These are phyloP conservation scores for Croton laevigatus DNA, from an alignment of 441 rosid genomes.

Conservation along the genomic window DNA sequence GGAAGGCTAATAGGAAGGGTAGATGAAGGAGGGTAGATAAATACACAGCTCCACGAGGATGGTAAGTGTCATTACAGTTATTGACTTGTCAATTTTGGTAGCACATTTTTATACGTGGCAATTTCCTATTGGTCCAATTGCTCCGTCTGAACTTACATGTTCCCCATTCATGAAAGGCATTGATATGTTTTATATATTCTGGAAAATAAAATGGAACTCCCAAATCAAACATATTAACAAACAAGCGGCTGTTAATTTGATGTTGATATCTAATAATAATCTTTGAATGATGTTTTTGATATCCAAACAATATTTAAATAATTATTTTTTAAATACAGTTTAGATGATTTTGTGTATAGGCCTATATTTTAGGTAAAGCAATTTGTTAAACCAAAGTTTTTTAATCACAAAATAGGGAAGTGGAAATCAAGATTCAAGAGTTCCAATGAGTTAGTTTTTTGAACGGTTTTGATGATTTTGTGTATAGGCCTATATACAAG, in stretches of 20 bases:
- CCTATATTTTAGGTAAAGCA: too few relatives aligned
- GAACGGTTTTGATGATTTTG: too few relatives aligned
- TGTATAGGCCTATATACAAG: too few relatives aligned
- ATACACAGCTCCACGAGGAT: constrained; percentile 23
- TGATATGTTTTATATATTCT: neutral
- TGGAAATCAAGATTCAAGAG: too few relatives aligned
- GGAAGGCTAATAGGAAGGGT: constrained; percentile 10
- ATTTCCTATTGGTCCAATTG: neutral
- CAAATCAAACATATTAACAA: neutral
- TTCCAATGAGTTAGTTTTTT: too few relatives aligned
- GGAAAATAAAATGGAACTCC: neutral
- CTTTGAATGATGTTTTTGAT: neutral
- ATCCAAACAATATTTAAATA: neutral
- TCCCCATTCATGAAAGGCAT: neutral
- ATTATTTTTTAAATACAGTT: too few relatives aligned
- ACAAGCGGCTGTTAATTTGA: neutral
- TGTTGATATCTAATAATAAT: neutral
- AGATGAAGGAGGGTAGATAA: constrained; percentile 31
- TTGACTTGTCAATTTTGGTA: neutral
- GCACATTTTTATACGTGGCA: neutral
- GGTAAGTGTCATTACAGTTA: constrained; percentile 15
- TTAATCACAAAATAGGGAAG: too few relatives aligned
- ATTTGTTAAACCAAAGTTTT: too few relatives aligned
- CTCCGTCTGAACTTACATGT: too few relatives aligned
- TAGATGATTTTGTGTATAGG: too few relatives aligned